phyloP scores from a whole-genome alignment of 139 green algal genomes.

The Volvox reticuliferus region DNA sequence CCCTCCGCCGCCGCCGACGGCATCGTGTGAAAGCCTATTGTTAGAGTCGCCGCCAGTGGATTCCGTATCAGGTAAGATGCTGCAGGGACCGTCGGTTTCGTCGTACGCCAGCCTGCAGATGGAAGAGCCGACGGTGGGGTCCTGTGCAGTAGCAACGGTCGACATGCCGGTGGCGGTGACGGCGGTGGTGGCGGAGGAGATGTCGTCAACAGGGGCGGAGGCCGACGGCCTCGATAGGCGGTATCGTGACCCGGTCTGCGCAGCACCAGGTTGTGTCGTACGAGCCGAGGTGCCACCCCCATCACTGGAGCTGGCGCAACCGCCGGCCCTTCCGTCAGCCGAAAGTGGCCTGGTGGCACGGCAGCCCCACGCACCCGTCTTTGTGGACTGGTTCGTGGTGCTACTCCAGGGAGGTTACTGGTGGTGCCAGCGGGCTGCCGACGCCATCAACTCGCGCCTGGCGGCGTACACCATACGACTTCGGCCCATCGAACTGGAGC shows the following conservation, averaged over 20 bases:
- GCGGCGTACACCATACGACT: neutral
- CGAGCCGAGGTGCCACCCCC: neutral
- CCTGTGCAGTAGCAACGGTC: too few relatives aligned
- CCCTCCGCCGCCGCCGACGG: too few relatives aligned
- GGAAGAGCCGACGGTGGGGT: too few relatives aligned
- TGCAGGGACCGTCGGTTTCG: too few relatives aligned
- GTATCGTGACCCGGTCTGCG: neutral
- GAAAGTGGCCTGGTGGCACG: neutral
- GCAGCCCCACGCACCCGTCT: too few relatives aligned
- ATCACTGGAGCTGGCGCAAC: neutral
- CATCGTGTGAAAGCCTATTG: too few relatives aligned
- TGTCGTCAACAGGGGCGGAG: neutral
- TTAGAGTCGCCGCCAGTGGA: too few relatives aligned
- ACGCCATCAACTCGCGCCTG: neutral
- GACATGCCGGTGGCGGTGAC: neutral
- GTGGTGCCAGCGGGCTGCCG: neutral
- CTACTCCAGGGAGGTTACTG: neutral
- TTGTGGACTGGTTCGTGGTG: neutral
- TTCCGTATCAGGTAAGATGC: too few relatives aligned
- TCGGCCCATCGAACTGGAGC: neutral
- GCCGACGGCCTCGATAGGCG: too few relatives aligned
- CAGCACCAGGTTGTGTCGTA: neutral
- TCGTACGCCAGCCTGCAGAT: too few relatives aligned
- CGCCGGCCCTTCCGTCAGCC: neutral
- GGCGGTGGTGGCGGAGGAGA: neutral